A percentile compares a stretch with the other conserved stretches of the same genome.
Evolutionary conservation across 78 protist species (phyloP).

Genomic region (Neovahlkampfia damariscottae): DNA sequence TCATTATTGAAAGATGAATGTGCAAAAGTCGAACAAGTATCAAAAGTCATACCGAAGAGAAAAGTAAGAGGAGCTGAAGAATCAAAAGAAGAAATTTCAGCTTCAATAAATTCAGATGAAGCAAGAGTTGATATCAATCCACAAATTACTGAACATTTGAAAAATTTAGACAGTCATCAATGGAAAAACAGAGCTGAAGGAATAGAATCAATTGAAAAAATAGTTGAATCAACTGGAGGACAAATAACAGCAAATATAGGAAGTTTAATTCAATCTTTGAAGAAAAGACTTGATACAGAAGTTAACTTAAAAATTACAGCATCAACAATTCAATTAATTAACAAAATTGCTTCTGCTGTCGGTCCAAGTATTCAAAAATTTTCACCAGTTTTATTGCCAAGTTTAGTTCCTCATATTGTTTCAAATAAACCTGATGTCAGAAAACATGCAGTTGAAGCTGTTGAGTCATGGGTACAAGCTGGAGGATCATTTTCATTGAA

Average conservation of each 20-base stretch:
- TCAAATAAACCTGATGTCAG: too few species aligned
- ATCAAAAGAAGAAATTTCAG: background rate
- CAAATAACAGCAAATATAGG: background rate
- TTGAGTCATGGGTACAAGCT: too few species aligned
- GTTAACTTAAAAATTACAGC: background rate
- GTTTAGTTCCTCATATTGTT: too few species aligned
- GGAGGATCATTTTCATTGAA: too few species aligned
- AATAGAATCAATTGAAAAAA: background rate
- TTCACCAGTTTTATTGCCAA: too few species aligned
- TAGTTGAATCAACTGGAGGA: background rate
- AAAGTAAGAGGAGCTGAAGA: background rate
- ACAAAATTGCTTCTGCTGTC: background rate
- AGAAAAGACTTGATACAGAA: background rate
- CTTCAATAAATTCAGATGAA: background rate
- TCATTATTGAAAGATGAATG: background rate
- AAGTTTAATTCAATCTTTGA: background rate
- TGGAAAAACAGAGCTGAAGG: background rate
- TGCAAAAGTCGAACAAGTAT: background rate
- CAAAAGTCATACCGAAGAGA: background rate
- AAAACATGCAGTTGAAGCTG: too few species aligned
- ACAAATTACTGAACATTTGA: background rate
- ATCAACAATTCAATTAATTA: background rate
- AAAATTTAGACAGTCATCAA: background rate
- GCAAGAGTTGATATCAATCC: background rate
- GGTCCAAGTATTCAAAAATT: background rate